Evolutionary conservation across 148 eudicot species (phyloP).

Genomic region (Nepenthes gracilis): DNA sequence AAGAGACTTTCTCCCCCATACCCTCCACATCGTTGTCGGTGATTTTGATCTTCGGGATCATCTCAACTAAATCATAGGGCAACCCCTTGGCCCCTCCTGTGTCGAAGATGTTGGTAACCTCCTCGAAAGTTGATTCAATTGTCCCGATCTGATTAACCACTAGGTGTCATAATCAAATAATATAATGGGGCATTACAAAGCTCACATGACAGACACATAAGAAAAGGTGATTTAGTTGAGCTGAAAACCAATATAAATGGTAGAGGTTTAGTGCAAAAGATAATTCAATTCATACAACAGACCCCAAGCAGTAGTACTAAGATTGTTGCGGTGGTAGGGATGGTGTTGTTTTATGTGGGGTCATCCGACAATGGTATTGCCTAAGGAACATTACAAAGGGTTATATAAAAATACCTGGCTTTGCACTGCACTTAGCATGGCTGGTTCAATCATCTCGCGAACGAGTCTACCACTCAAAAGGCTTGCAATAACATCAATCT

Average conservation of each 20-base stretch:
- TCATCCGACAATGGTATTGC: too few species aligned
- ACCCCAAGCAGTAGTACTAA: not conserved
- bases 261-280: not conserved
- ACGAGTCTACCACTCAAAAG: conserved; percentile 94
- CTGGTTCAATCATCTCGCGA: conserved; percentile 93
- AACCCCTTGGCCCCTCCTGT: conserved; percentile 74
- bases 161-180: not conserved
- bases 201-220: too few species aligned
- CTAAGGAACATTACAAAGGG: not conserved
- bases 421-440: conserved; percentile 97
- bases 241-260: not conserved
- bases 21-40: conserved; percentile 57
- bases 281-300: not conserved
- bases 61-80: conserved; percentile 67
- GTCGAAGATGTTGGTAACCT: conserved; percentile 68
- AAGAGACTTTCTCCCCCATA: conserved; percentile 76
- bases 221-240: not conserved
- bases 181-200: too few species aligned
- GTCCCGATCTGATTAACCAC: conserved; percentile 72
- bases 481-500: conserved; percentile 97
- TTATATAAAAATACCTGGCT: conserved; percentile 56
- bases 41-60: conserved; percentile 78
- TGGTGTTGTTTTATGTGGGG: too few species aligned
- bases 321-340: too few species aligned
- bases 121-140: conserved; percentile 69